These are phyloP conservation scores for Phaeodactylum tricornutum DNA, from an alignment of 108 stramenopile genomes.

Conservation along the genomic window DNA sequence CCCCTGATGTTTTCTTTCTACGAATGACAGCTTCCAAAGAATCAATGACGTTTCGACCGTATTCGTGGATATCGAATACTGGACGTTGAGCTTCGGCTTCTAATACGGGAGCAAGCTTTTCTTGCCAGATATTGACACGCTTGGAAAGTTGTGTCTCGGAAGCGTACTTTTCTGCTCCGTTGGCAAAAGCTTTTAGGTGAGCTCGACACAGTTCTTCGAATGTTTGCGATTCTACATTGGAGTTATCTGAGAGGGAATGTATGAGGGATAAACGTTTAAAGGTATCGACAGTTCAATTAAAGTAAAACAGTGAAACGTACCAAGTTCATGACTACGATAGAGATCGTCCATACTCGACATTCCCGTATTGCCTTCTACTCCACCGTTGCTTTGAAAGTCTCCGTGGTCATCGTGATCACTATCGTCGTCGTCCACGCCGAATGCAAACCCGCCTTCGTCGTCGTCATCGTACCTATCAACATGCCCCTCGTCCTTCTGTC, in stretches of 20 bases:
- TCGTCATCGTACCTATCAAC: slow-evolving; percentile 12
- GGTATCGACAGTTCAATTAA: too few species aligned
- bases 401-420: slow-evolving; percentile 35
- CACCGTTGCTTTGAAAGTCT: slow-evolving; percentile 21
- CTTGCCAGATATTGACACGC: slow-evolving; percentile 85
- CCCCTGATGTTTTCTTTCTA: too few species aligned
- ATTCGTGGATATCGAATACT: slow-evolving; percentile 87
- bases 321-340: not conserved
- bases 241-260: too few species aligned
- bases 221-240: slow-evolving; percentile 22
- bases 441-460: slow-evolving; percentile 16
- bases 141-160: slow-evolving; percentile 80
- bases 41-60: slow-evolving; percentile 36
- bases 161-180: slow-evolving; percentile 85
- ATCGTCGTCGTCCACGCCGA: slow-evolving; percentile 34
- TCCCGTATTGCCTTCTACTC: slow-evolving; percentile 27
- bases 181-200: slow-evolving; percentile 81
- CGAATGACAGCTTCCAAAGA: too few species aligned
- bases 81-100: slow-evolving; percentile 77
- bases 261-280: too few species aligned
- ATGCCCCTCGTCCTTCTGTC: slow-evolving; percentile 18
- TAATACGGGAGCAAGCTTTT: slow-evolving; percentile 75
- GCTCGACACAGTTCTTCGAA: slow-evolving; percentile 92
- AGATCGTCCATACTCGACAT: slow-evolving; percentile 26
- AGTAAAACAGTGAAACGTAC: not conserved